phyloP scores from a whole-genome alignment of 2,329 filamentous ascomycete genomes.

The Botrytis fabae region DNA sequence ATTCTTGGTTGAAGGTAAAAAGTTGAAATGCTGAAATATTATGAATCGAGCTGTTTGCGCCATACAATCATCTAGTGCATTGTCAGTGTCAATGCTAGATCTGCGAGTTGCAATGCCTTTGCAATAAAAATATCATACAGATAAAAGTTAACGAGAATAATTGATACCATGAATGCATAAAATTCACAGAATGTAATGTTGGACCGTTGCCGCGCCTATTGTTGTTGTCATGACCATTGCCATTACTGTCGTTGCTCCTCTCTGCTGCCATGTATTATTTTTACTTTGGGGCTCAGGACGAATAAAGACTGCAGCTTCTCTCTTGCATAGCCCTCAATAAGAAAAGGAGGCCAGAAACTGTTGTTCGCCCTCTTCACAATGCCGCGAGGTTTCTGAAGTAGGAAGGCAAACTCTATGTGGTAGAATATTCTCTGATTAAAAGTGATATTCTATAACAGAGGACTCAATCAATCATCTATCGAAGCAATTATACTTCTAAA shows the following conservation, averaged over 20 bases:
- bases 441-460: neutral
- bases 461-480: neutral
- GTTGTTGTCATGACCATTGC: neutral
- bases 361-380: neutral
- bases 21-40: neutral
- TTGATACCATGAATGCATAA: conserved; percentile 10
- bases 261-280: neutral
- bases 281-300: neutral
- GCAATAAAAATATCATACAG: neutral
- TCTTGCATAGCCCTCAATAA: neutral
- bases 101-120: neutral
- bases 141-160: neutral
- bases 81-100: conserved; percentile 2
- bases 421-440: neutral
- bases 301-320: neutral
- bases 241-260: neutral
- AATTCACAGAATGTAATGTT: neutral
- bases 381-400: neutral
- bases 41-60: neutral
- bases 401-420: neutral
- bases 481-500: neutral
- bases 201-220: neutral
- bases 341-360: neutral
- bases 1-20: conserved; percentile 26
- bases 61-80: conserved; percentile 4